phyloP scores from a whole-genome alignment of 371 early-diverging fungal species.

The Dichotomocladium elegans region DNA sequence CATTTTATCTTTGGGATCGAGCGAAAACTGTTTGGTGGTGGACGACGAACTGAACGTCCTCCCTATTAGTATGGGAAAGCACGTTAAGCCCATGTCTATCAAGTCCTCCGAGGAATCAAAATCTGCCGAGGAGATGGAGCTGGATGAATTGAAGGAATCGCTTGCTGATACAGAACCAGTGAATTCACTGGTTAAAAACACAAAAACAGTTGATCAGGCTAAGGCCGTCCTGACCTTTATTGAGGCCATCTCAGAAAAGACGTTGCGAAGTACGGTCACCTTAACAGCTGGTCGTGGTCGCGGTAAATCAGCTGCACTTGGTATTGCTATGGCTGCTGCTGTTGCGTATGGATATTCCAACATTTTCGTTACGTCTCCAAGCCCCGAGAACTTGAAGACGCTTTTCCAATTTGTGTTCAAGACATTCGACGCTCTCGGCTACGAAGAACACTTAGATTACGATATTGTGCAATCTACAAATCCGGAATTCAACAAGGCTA shows the following conservation, averaged over 20 bases:
- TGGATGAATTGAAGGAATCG: constrained; percentile 77
- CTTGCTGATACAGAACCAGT: constrained; percentile 87
- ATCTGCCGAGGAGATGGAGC: constrained; percentile 68
- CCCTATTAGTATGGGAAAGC: constrained; percentile 87
- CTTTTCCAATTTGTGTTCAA: constrained; percentile 97
- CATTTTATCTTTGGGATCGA: constrained; percentile 89
- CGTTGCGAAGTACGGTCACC: constrained; percentile 85
- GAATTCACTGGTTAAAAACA: constrained; percentile 72
- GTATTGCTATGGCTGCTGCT: constrained; percentile 95
- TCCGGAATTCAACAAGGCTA: constrained; percentile 91
- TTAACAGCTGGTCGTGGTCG: constrained; percentile 98
- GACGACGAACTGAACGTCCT: constrained; percentile 97
- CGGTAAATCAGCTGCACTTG: constrained; percentile 99
- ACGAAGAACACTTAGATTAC: constrained; percentile 97
- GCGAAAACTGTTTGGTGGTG: constrained; percentile 91
- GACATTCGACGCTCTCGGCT: constrained; percentile 95
- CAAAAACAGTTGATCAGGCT: constrained; percentile 93
- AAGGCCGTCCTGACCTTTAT: constrained; percentile 93
- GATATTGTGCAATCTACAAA: constrained; percentile 95
- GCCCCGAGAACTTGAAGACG: constrained; percentile 97
- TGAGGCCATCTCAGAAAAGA: constrained; percentile 93
- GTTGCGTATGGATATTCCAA: constrained; percentile 98
- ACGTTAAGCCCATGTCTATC: constrained; percentile 80
- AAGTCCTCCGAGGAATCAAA: constrained; percentile 50
- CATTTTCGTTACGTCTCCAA: constrained; percentile 98